Conservation (phyloP, 805 yeast genomes). For the Myxozyma vanderwaltii region DNA sequence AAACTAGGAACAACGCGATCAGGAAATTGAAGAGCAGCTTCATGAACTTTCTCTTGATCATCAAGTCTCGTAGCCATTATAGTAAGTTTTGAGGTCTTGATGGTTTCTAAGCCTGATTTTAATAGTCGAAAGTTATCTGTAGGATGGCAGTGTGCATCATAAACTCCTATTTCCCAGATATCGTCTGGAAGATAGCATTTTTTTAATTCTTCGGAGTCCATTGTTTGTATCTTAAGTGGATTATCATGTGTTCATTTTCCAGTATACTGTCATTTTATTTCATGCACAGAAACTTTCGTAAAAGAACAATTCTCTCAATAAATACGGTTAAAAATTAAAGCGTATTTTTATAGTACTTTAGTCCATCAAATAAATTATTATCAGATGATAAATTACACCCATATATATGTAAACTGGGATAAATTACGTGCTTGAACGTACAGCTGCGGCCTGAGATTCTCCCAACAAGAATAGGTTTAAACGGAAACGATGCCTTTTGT, state of each 20-base stretch:
- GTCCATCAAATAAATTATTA: too few species aligned
- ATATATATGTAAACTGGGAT: too few species aligned
- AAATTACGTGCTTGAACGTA: too few species aligned
- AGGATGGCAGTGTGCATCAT: constrained; percentile 49
- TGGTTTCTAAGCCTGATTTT: constrained; percentile 16
- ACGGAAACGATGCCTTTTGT: too few species aligned
- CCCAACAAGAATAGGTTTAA: too few species aligned
- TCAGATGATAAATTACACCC: too few species aligned
- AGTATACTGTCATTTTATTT: too few species aligned
- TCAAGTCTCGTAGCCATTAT: constrained; percentile 45
- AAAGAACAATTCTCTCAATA: not conserved
- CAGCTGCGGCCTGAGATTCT: too few species aligned
- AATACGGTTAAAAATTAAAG: too few species aligned
- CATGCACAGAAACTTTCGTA: not conserved
- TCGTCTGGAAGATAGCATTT: not conserved
- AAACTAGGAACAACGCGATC: constrained; percentile 44
- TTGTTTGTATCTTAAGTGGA: not conserved
- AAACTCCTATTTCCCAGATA: constrained; percentile 21
- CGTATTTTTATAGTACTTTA: too few species aligned
- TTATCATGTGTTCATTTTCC: not conserved
- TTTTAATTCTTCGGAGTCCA: not conserved
- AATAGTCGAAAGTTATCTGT: constrained; percentile 41
- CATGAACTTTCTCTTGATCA: constrained; percentile 42
- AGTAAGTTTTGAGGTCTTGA: constrained; percentile 36
- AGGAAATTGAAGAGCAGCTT: constrained; percentile 36